Evolutionary conservation across 78 protist species (phyloP), one percentile per base, ranked within the genome.

Genomic region (Creolimax fragrantissima): DNA sequence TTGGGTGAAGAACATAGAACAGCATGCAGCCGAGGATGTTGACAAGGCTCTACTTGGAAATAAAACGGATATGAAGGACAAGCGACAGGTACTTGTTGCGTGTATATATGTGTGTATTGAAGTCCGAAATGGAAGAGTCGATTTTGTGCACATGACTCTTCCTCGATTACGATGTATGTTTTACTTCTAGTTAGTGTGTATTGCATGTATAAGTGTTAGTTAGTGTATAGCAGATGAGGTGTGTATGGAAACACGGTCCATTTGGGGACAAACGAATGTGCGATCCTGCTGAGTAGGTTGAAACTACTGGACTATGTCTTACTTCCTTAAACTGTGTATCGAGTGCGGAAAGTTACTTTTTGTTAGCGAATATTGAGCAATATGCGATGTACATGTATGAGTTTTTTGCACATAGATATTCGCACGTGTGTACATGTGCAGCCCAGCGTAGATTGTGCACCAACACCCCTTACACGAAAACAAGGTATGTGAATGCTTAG

Each of bases 31-130:
- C n/a, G 3, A 37, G 37, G 81, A 86, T 43, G 39, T 95, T 11
- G 89, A 66, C 85, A 74, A 3, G 92, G 97, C 96, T 96, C 94
- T 99, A 42, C 95, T 98, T 39, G 99, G 99, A 17, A 98, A 97
- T 96, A 98, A 98, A 95, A 43, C 89, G 43, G 98, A 97, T 45
- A 58, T 95, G 7, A 92, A 88, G 24, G 91, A 90, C 45, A 3
- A 90, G 84, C 92, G 37, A 37, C 42, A 35, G 86, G 7, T 6
- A 35, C 42, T 17, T 36, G 7, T 6, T 17, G 41, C 35, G 86
- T 58, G 74, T 58, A 58, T 17, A 17, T 58, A 17, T 58, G 74
- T 58, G 74, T 32, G 74, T 58, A 17, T 58, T 58, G 74, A 17
- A 32, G 74, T 58, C 17, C 17, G 74, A 17, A 58, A 17, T 11